Evolutionary conservation across 805 yeast genomes (phyloP), one percentile per base, ranked within the genome.

Genomic region (Myxozyma melibiosi): DNA sequence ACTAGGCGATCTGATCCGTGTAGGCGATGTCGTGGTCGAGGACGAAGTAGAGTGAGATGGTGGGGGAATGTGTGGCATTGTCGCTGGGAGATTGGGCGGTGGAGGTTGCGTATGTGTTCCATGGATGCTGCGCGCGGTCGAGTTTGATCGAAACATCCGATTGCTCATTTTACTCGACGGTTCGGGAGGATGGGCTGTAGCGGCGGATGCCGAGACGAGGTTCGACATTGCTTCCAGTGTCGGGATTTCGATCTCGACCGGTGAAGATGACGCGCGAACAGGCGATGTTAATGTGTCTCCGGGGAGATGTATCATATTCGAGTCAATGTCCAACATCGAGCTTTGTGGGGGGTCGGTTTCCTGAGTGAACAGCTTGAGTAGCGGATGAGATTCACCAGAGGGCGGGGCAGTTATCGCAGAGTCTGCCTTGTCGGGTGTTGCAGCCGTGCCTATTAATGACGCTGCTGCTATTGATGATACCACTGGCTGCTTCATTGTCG

Each of bases 231-330:
- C 64, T 41, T 67, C 70, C 46, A 66, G 60, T 13, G 68, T 62
- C 8, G 70, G 71, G 20, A 68, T 66, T 45, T 67, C 70, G 35
- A 67, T 67, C 50, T 60, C 64, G 55, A 63, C 66, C 13, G 68
- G 62, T 16, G 67, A 62, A 8, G 67, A 43, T 24, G 50, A 27
- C 3, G 42, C 43, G 6, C 42, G 39, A 11, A 33, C 28, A 28
- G 46, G 53, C 4, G 53, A 39, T 11, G 40, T 27, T 30, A 41
- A 11, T 30, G 39, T 16, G 6, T 16, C 46, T 6, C 45, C 45
- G 9, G 45, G 52, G 22, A 40, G 44, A 25, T 40, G 53, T 14
- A 37, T 40, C 16, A 42, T 30, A 49, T 38, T 59, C 6, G 39
- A 45, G n/a, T 58, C 51, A 27, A 34, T 54, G 8, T 47, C 53